phyloP scores from a whole-genome alignment of 73 alveolate genomes.

The Paramecium biaurelia region DNA sequence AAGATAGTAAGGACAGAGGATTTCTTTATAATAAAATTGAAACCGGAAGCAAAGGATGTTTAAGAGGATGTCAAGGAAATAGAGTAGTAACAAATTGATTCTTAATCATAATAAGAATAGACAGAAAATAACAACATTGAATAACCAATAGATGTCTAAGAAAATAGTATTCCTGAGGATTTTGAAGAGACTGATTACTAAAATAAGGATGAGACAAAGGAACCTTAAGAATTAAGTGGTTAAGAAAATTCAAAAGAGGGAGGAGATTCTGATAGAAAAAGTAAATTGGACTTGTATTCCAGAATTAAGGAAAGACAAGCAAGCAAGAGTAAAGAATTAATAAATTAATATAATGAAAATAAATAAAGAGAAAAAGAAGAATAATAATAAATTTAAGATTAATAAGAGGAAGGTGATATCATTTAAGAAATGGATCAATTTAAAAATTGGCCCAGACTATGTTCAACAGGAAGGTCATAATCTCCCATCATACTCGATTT shows the following conservation, averaged over 20 bases:
- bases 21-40: neutral
- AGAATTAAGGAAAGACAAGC: constrained; percentile 35
- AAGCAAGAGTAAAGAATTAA: neutral
- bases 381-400: neutral
- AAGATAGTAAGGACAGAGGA: constrained; percentile 39
- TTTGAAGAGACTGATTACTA: neutral
- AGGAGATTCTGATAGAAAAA: neutral
- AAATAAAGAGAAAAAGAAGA: neutral
- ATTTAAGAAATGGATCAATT: neutral
- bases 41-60: constrained; percentile 43
- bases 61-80: neutral
- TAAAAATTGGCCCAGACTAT: constrained; percentile 23
- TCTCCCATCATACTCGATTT: neutral
- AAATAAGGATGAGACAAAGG: neutral
- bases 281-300: neutral
- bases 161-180: constrained; percentile 11
- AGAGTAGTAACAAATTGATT: neutral
- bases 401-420: neutral
- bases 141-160: neutral
- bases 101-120: neutral
- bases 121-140: neutral
- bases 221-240: neutral
- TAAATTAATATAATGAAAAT: neutral
- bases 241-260: neutral
- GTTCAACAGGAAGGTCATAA: neutral